Evolutionary conservation across 108 stramenopile species (phyloP).

Genomic region (Mediolabrus comicus): DNA sequence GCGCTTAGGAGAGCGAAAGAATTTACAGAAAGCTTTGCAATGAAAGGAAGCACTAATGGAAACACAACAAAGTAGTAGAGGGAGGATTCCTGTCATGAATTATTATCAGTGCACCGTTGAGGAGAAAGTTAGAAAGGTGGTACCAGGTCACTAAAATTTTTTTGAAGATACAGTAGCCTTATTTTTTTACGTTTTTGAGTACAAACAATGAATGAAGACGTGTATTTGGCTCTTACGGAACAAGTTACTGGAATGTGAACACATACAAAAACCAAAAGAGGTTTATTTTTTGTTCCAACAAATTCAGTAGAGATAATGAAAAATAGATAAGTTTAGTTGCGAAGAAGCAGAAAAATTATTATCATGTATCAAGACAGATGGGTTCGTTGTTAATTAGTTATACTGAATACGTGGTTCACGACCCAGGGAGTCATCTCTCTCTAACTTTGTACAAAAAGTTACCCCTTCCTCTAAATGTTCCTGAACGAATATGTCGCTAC

Average conservation of each 20-base stretch:
- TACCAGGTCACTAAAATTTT: too few species aligned
- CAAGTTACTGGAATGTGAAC: too few species aligned
- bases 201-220: too few species aligned
- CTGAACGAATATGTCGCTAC: not conserved
- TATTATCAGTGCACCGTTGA: not conserved
- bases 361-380: not conserved
- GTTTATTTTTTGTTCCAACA: too few species aligned
- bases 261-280: too few species aligned
- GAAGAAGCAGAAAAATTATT: too few species aligned
- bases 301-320: too few species aligned
- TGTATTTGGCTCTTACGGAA: too few species aligned
- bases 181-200: too few species aligned
- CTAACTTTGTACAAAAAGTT: not conserved
- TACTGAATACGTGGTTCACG: not conserved
- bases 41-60: constrained; percentile 35
- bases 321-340: too few species aligned
- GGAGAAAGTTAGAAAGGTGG: not conserved
- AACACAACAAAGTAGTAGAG: not conserved
- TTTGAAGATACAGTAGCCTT: too few species aligned
- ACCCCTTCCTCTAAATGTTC: not conserved
- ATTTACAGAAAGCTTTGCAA: constrained; percentile 90
- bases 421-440: not conserved
- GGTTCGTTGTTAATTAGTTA: not conserved
- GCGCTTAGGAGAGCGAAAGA: constrained; percentile 87
- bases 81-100: not conserved